Percentiles rank a stretch among this genome's conserved stretches.
Conservation (phyloP, 2,329 filamentous ascomycete species). For the Trichophyton schoenleinii region DNA sequence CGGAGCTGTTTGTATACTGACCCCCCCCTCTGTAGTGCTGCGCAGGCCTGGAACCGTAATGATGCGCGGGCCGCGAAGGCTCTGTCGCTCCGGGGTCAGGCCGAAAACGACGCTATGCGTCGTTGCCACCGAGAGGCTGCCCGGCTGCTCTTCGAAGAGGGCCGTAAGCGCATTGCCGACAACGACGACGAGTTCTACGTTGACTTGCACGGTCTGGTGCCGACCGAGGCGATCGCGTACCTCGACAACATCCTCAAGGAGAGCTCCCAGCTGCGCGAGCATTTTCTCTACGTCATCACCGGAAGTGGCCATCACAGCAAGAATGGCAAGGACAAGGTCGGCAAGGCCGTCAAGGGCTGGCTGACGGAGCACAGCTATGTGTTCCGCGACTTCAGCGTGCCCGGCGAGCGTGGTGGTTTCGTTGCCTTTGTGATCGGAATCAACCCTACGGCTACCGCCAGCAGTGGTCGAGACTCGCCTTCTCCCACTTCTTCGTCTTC, state of each 20-base stretch:
- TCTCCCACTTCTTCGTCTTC: slow-evolving; percentile 18
- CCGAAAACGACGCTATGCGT: slow-evolving; percentile 93
- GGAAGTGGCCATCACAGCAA: slow-evolving; percentile 96
- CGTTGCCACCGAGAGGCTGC: slow-evolving; percentile 94
- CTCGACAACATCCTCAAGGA: slow-evolving; percentile 77
- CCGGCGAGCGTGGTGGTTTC: slow-evolving; percentile 76
- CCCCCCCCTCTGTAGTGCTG: slow-evolving; percentile 51
- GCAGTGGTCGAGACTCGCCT: slow-evolving; percentile 37
- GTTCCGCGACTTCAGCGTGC: slow-evolving; percentile 90
- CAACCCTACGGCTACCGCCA: slow-evolving; percentile 40
- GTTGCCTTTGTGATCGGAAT: slow-evolving; percentile 54
- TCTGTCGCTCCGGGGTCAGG: slow-evolving; percentile 82
- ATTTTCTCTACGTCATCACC: slow-evolving; percentile 87
- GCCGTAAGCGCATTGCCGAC: slow-evolving; percentile 55
- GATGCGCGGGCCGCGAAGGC: slow-evolving; percentile 93
- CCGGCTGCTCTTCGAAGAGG: slow-evolving; percentile 80
- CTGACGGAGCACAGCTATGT: slow-evolving; percentile 92
- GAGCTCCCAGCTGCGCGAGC: slow-evolving; percentile 54
- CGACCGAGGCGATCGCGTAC: slow-evolving; percentile 92
- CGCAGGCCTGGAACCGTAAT: slow-evolving; percentile 96
- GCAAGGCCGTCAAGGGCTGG: slow-evolving; percentile 81
- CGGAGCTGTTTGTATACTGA: not conserved
- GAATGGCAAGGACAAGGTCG: slow-evolving; percentile 97
- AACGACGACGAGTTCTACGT: slow-evolving; percentile 65
- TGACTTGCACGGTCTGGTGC: slow-evolving; percentile 94